Percentiles rank a stretch among this genome's conserved stretches.
Evolutionary conservation across 805 yeast species (phyloP).

Genomic region (Yueomyces sinensis): DNA sequence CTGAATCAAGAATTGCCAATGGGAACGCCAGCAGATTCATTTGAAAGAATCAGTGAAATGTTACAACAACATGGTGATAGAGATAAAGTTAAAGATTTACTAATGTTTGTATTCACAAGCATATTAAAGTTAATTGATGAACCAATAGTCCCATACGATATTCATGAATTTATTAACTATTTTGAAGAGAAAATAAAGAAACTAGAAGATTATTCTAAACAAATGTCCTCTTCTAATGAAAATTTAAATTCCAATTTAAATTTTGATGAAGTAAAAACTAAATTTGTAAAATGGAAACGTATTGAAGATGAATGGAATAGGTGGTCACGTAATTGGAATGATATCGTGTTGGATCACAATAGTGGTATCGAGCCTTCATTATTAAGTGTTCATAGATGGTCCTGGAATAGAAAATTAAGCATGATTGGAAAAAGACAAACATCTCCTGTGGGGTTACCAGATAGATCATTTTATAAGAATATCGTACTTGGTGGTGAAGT

Average conservation of each 20-base stretch:
- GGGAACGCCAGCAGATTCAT: constrained; percentile 55
- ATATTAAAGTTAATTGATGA: constrained; percentile 53
- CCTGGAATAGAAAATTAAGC: constrained; percentile 62
- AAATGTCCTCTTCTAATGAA: neutral
- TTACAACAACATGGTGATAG: constrained; percentile 35
- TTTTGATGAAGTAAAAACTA: constrained; percentile 17
- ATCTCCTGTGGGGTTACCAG: constrained; percentile 29
- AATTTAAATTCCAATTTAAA: constrained; percentile 16
- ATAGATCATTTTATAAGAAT: constrained; percentile 56
- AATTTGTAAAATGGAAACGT: constrained; percentile 28
- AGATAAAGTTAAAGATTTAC: constrained; percentile 38
- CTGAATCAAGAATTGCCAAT: constrained; percentile 34
- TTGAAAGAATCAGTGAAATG: constrained; percentile 35
- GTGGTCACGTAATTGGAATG: constrained; percentile 55
- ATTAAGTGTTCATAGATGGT: constrained; percentile 59
- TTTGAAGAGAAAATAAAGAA: constrained; percentile 34
- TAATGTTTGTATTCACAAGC: constrained; percentile 40
- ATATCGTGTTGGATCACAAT: constrained; percentile 32
- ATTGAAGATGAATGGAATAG: constrained; percentile 36
- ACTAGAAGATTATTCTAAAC: constrained; percentile 15
- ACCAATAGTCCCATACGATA: constrained; percentile 63
- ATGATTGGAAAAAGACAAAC: constrained; percentile 42
- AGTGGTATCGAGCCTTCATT: constrained; percentile 62
- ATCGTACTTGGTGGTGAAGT: constrained; percentile 55
- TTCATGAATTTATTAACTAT: constrained; percentile 32